Base-by-base conservation (phyloP, 2,329 filamentous ascomycete genomes). In the Pseudogymnoascus destructans region DNA sequence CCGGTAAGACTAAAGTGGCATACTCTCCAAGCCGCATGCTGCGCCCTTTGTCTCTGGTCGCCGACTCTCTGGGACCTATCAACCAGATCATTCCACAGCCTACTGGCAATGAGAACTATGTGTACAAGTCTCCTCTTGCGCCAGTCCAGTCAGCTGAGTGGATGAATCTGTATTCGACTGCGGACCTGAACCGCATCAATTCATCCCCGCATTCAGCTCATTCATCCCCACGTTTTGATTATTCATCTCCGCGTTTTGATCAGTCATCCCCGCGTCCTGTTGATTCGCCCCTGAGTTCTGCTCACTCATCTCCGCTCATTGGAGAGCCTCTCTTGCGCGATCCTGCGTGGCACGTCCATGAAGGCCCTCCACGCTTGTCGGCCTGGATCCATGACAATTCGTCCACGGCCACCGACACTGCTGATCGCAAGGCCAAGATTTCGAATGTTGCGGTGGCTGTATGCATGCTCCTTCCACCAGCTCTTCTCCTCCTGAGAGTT, bases 91-190 rank as follows among this genome's bases (percentile, higher is more conserved):
- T 56, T 2, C 30, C 35, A 23, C 17, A 35, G 8, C 54, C 54
- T 10, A n/a, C 32, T 3, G 6, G 2, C 13, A 19, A 10, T 1
- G 58, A 63, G 42, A 63, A 62, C 32, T 67, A 65, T 25, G 17
- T 64, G 4, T 69, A 69, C 46, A 62, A 64, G 15, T 66, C 66
- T 9, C 65, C 67, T 5, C 61, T 66, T 32, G 66, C 67, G 15
- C 67, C 67, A 27, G 62, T 64, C 19, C 63, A 63, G 46, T 61
- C 62, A 6, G 58, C 59, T 19, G 64, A 59, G 11, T 68, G 64
- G 66, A 60, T 64, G 13, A 40, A 59, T n/a, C 30, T 69, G 52
- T 69, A 69, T 57, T 66, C 59, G 23, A 42, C 52, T 6, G 54
- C 61, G 2, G 61, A 67, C 13, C 46, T 67, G 21, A 56, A 55